Evolutionary conservation across 495 filamentous ascomycete genomes (phyloP), one percentile per base, ranked within the genome.

Genomic region (Evernia prunastri): DNA sequence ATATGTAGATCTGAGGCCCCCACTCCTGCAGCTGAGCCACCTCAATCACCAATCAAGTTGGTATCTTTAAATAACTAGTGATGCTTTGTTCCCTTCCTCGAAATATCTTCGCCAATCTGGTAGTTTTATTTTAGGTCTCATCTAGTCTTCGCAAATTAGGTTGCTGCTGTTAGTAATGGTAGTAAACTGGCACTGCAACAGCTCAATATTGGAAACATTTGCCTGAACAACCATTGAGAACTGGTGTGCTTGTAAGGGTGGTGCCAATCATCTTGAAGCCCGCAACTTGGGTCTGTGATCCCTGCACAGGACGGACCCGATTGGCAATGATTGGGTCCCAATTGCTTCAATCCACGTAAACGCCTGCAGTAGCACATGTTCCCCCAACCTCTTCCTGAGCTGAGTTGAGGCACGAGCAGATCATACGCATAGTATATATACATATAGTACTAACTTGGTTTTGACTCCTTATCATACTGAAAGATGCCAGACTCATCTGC

Each of bases 401-500:
- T 23, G n/a, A 47, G 39, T 45, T 43, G 13, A 4, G 58, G 27
- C 25, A 25, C 31, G 29, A 54, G 54, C 20, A 49, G 33, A 25
- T 39, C 45, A 4, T 54, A 54, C 45, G 35, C 23, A 54, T n/a
- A 12, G 23, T 61, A 33, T 31, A 61, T 40, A 54, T 1, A 54
- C n/a, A 56, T 2, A 56, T 20, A 40, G 23, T 58, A 17, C 56
- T 10, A 18, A 33, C 18, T 33, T 47, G 3, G 60, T 31, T 18
- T 40, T 40, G 20, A 12, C 43, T 25, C 20, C 33, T 40, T 40
- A n/a, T 18, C 39, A 20, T 27, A 51, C 23, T 33, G 18, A 39
- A 56, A 33, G 6, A 70, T 68, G 68, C 23, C 63, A 40, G 63
- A 63, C 29, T 58, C 42, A 54, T 43, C 58, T 58, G 37, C 67